Conservation (phyloP, 2,329 filamentous ascomycete genomes). For the Tolypocladium endophyticum region DNA sequence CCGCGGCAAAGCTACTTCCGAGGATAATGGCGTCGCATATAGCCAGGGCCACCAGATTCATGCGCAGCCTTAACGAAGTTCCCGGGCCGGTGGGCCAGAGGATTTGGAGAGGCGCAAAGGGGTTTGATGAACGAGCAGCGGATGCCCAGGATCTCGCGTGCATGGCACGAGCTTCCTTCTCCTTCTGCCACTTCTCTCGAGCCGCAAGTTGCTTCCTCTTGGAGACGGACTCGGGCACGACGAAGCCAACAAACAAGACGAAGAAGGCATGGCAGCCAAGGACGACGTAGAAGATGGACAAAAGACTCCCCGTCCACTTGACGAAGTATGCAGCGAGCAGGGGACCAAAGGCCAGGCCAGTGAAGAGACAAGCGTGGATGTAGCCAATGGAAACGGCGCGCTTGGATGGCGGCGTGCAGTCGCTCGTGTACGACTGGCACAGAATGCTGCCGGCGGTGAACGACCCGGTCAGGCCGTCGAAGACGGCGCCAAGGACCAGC, state of each 20-base stretch:
- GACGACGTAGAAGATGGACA: slow-evolving; percentile 78
- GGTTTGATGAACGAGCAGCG: slow-evolving; percentile 42
- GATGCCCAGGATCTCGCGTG: slow-evolving; percentile 16
- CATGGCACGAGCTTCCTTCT: slow-evolving; percentile 26
- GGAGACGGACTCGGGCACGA: slow-evolving; percentile 78
- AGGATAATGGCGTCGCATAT: slow-evolving; percentile 74
- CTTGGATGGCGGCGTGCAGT: slow-evolving; percentile 72
- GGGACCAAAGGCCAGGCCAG: slow-evolving; percentile 80
- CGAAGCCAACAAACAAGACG: slow-evolving; percentile 57
- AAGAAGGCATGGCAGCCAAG: slow-evolving; percentile 64
- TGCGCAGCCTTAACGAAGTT: slow-evolving; percentile 48
- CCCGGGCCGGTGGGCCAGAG: slow-evolving; percentile 62
- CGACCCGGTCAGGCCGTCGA: slow-evolving; percentile 80
- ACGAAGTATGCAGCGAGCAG: slow-evolving; percentile 72
- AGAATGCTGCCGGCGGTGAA: slow-evolving; percentile 73
- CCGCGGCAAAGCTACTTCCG: slow-evolving; percentile 68
- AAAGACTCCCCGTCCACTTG: slow-evolving; percentile 59
- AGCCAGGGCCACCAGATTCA: slow-evolving; percentile 75
- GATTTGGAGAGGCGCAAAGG: slow-evolving; percentile 67
- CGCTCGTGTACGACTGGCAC: slow-evolving; percentile 77
- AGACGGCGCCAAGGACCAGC: slow-evolving; percentile 63
- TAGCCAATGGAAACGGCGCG: slow-evolving; percentile 80
- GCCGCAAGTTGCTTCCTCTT: slow-evolving; percentile 60
- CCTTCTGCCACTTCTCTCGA: slow-evolving; percentile 51
- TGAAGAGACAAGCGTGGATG: slow-evolving; percentile 80